These are phyloP conservation scores for Fusarium cicatricum DNA, from an alignment of 2,329 filamentous ascomycete genomes.

Conservation along the genomic window DNA sequence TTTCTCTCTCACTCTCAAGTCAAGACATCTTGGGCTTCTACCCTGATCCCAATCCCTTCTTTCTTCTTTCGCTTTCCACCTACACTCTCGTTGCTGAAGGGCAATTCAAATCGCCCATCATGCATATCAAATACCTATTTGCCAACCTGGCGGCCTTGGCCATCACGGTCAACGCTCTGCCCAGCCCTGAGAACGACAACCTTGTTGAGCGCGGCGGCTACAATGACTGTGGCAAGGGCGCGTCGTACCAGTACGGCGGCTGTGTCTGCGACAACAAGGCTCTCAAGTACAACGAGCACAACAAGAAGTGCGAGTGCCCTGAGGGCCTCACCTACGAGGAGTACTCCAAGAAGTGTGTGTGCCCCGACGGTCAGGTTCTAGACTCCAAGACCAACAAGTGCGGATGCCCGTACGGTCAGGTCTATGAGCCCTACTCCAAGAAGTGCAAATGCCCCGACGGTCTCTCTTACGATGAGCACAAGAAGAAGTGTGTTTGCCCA, in stretches of 20 bases:
- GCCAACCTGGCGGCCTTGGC: slow-evolving; percentile 31
- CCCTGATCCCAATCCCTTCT: slow-evolving; percentile 10
- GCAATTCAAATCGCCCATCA: slow-evolving; percentile 25
- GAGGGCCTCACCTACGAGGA: slow-evolving; percentile 9
- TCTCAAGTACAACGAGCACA: neutral
- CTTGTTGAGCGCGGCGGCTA: slow-evolving; percentile 15
- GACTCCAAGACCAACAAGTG: neutral
- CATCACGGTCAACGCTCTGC: slow-evolving; percentile 34
- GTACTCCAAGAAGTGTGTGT: slow-evolving; percentile 3
- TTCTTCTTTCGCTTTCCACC: slow-evolving; percentile 20
- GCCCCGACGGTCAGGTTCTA: slow-evolving; percentile 10
- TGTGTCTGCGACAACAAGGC: slow-evolving; percentile 15
- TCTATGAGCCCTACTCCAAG: neutral
- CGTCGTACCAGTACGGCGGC: slow-evolving; percentile 16
- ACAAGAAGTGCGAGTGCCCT: slow-evolving; percentile 7
- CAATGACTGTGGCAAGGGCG: slow-evolving; percentile 16
- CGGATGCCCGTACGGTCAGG: neutral
- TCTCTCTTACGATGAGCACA: neutral
- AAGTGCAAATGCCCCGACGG: neutral
- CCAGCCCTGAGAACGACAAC: slow-evolving; percentile 23
- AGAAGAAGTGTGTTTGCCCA: slow-evolving; percentile 13
- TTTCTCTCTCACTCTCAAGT: slow-evolving; percentile 29
- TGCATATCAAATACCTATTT: slow-evolving; percentile 34
- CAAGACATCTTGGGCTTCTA: slow-evolving; percentile 27
- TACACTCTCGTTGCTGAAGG: slow-evolving; percentile 15